A percentile compares a stretch with the other conserved stretches of the same genome.
Conservation (phyloP, 805 yeast species). For the Lipomyces chichibuensis region DNA sequence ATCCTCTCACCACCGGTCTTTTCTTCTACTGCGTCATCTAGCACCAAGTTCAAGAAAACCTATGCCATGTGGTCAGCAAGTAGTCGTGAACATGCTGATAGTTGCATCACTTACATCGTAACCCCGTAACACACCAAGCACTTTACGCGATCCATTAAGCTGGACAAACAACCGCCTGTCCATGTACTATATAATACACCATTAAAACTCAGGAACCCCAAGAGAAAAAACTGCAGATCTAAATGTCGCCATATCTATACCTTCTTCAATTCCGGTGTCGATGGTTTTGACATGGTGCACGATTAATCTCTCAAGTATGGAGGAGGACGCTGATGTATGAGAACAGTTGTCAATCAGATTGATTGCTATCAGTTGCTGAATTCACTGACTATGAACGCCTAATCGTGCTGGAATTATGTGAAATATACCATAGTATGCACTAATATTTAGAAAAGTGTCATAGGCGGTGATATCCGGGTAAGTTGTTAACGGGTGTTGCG, state of each 20-base stretch:
- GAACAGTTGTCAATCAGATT: not conserved
- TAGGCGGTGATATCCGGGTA: not conserved
- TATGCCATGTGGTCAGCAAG: slow-evolving; percentile 27
- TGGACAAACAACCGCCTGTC: slow-evolving; percentile 74
- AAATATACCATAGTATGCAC: not conserved
- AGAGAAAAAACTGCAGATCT: not conserved
- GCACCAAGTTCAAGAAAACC: slow-evolving; percentile 70
- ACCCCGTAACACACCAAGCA: slow-evolving; percentile 82
- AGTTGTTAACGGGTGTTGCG: not conserved
- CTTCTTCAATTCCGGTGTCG: slow-evolving; percentile 37
- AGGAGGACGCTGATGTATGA: not conserved
- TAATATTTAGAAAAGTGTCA: no score
- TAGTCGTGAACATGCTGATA: slow-evolving; percentile 31
- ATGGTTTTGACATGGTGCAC: slow-evolving; percentile 34
- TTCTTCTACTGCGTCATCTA: slow-evolving; percentile 72
- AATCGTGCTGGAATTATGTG: not conserved
- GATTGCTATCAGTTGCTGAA: not conserved
- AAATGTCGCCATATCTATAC: slow-evolving; percentile 9
- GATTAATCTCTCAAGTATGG: not conserved
- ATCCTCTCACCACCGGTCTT: slow-evolving; percentile 53
- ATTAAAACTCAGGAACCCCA: not conserved
- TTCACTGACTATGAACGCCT: not conserved
- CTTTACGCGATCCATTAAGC: slow-evolving; percentile 75
- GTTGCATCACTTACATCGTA: slow-evolving; percentile 60
- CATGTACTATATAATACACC: slow-evolving; percentile 58